Evolutionary conservation across 257 asterid genomes (phyloP).

Genomic region (Fraxinus pennsylvanica): DNA sequence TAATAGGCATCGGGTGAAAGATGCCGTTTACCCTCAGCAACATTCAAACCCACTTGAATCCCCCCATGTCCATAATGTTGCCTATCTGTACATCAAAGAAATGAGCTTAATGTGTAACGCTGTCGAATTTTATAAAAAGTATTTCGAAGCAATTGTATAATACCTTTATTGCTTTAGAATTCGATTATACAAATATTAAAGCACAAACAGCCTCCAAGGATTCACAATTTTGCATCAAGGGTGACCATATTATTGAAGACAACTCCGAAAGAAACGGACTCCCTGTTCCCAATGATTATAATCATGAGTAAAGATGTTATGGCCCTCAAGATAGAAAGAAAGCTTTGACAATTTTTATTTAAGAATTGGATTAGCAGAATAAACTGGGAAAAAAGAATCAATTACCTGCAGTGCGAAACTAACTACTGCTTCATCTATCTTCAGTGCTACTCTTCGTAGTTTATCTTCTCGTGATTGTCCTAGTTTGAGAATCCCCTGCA

Average conservation of each 20-base stretch:
- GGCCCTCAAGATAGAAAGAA: not conserved
- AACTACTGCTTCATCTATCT: slow-evolving; percentile 72
- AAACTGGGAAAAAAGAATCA: not conserved
- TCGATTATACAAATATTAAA: not conserved
- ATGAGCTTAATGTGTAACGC: not conserved
- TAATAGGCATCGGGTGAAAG: not conserved
- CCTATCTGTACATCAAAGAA: not conserved
- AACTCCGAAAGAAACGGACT: slow-evolving; percentile 84
- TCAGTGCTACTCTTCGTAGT: slow-evolving; percentile 67
- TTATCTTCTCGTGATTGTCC: slow-evolving; percentile 86
- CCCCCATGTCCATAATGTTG: not conserved
- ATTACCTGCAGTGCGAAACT: slow-evolving; percentile 85
- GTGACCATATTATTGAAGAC: slow-evolving; percentile 52
- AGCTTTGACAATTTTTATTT: not conserved
- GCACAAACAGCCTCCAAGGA: not conserved
- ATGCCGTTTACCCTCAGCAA: not conserved
- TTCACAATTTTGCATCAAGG: not conserved
- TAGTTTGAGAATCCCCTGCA: slow-evolving; percentile 89
- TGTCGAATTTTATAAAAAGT: not conserved
- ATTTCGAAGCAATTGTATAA: not conserved
- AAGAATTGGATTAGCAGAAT: not conserved
- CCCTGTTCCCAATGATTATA: slow-evolving; percentile 52
- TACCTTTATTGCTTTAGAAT: slow-evolving; percentile 20
- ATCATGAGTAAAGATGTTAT: slow-evolving; percentile 9
- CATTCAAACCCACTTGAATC: not conserved